A percentile compares a stretch with the other conserved stretches of the same genome.
phyloP scores from a whole-genome alignment of 2,329 filamentous ascomycete species.

The Macrophomina tecta region DNA sequence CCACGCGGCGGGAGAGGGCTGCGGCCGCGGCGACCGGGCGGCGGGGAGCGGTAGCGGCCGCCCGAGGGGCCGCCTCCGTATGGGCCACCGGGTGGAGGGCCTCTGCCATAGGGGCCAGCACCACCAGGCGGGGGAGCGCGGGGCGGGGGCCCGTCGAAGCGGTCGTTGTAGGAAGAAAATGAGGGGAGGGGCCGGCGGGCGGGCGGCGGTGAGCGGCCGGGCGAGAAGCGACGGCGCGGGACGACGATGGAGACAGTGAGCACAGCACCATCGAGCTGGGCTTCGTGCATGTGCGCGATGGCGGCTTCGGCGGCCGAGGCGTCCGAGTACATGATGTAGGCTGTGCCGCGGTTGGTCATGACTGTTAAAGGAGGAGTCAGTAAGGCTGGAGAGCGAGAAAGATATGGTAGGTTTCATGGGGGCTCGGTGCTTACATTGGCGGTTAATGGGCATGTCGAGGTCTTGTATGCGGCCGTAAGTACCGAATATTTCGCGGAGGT shows the following conservation, averaged over 20 bases:
- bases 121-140: slow-evolving; percentile 29
- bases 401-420: slow-evolving; percentile 56
- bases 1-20: slow-evolving; percentile 16
- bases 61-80: slow-evolving; percentile 35
- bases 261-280: slow-evolving; percentile 82
- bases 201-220: slow-evolving; percentile 70
- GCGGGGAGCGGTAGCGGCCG: slow-evolving; percentile 25
- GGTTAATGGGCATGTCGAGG: slow-evolving; percentile 88
- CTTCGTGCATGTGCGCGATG: slow-evolving; percentile 97
- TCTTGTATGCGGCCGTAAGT: slow-evolving; percentile 85
- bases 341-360: slow-evolving; percentile 88
- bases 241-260: slow-evolving; percentile 90
- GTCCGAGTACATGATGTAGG: slow-evolving; percentile 84
- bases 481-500: slow-evolving; percentile 91
- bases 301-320: slow-evolving; percentile 83
- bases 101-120: slow-evolving; percentile 29
- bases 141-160: slow-evolving; percentile 35
- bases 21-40: slow-evolving; percentile 5
- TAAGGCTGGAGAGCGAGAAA: slow-evolving; percentile 14
- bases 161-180: slow-evolving; percentile 31
- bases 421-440: slow-evolving; percentile 68
- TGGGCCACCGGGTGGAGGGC: slow-evolving; percentile 51
- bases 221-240: slow-evolving; percentile 79
- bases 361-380: slow-evolving; percentile 56
- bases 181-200: slow-evolving; percentile 61